These are phyloP conservation scores for Cutaneotrichosporon mucoides DNA, from an alignment of 1,284 basidiomycete genomes.

Conservation along the genomic window DNA sequence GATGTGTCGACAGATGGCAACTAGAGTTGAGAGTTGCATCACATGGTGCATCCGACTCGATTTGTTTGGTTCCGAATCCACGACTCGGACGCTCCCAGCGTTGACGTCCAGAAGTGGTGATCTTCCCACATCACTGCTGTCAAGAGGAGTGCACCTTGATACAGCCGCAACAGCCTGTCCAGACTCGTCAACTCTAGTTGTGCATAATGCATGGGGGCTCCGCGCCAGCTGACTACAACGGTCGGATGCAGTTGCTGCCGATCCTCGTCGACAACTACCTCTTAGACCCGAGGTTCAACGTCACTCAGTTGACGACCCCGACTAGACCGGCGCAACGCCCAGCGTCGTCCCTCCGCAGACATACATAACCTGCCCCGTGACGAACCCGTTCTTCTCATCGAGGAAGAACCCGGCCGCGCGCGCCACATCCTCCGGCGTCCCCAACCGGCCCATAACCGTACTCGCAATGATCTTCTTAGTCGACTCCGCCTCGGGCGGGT, in stretches of 20 bases:
- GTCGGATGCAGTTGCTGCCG: no score
- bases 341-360: conserved; percentile 17
- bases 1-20: no score
- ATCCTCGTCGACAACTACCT: no score
- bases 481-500: conserved; percentile 45
- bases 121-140: no score
- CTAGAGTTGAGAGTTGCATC: no score
- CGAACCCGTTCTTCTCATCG: conserved; percentile 34
- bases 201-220: no score
- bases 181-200: no score
- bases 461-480: conserved; percentile 83
- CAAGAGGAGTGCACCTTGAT: no score
- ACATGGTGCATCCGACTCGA: neutral
- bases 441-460: conserved; percentile 88
- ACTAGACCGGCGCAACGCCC: conserved; percentile 11
- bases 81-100: neutral
- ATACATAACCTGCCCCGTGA: conserved; percentile 17
- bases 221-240: no score
- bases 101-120: neutral
- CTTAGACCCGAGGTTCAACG: no score
- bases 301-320: neutral
- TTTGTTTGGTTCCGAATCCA: conserved; percentile 3
- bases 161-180: no score
- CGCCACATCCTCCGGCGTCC: conserved; percentile 78
- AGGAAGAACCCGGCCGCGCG: conserved; percentile 78